Evolutionary conservation across 768 basidiomycete genomes (phyloP).

Genomic region (Calocera cornea): DNA sequence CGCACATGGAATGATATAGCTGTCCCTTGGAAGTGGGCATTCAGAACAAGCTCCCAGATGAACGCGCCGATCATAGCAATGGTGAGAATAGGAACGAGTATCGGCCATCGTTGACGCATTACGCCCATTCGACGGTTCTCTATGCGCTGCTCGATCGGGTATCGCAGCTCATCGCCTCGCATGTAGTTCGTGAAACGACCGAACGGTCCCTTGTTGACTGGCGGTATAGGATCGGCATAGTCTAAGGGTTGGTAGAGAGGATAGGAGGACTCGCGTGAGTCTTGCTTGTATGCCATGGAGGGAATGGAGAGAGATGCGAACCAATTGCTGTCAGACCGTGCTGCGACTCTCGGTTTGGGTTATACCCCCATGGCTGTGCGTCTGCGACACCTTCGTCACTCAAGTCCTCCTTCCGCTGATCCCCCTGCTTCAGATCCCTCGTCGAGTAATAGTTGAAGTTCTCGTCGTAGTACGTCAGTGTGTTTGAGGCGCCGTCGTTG

Average conservation of each 20-base stretch:
- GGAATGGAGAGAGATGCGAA: neutral
- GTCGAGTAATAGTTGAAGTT: slow-evolving; percentile 13
- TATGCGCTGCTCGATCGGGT: slow-evolving; percentile 66
- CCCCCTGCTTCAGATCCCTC: neutral
- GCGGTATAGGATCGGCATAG: slow-evolving; percentile 42
- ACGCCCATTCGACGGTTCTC: slow-evolving; percentile 78
- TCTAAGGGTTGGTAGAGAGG: slow-evolving; percentile 29
- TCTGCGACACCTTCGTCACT: neutral
- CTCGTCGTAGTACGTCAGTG: slow-evolving; percentile 17
- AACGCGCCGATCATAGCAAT: slow-evolving; percentile 57
- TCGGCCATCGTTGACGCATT: slow-evolving; percentile 66
- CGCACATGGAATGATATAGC: slow-evolving; percentile 73
- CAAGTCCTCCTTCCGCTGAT: neutral
- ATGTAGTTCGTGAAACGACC: slow-evolving; percentile 7
- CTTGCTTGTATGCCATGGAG: neutral
- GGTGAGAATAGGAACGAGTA: slow-evolving; percentile 53
- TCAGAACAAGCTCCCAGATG: slow-evolving; percentile 74
- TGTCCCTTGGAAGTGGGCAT: slow-evolving; percentile 60
- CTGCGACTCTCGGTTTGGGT: slow-evolving; percentile 1
- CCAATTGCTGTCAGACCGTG: neutral
- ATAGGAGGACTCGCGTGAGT: neutral
- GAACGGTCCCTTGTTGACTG: slow-evolving; percentile 34
- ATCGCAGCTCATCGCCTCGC: slow-evolving; percentile 25
- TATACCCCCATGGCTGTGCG: slow-evolving; percentile 3
- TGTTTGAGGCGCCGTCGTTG: slow-evolving; percentile 3